Base-by-base conservation (phyloP, 352 stramenopile species). In the Phytopythium boreale region DNA sequence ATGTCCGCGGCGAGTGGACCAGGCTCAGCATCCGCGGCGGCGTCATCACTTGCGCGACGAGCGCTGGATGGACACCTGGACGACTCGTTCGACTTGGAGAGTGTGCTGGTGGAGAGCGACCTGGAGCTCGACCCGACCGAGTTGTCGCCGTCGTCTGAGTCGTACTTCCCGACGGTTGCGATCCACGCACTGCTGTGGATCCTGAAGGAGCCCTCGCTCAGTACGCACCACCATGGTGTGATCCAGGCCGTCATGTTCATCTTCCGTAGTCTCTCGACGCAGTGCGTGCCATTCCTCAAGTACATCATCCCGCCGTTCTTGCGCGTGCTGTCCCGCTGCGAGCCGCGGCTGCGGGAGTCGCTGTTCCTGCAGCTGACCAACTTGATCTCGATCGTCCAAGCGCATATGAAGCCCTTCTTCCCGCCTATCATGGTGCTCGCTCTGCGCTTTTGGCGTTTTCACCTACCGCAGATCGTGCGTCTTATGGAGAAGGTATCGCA, bases 201-300 rank as follows among this genome's bases (percentile, higher is more conserved):
- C 62, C 87, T 99, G 39, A 93, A 96, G 37, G 97, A 99, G 67
- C 84, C 92, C 15, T 98, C 93, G 12, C 78, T 99, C 12, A 93
- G 92, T 58, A 91, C 93, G 29, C 95, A 99, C 64, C 97, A 99
- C 70, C 88, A 97, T 27, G 86, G 97, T 62, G 96, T 98, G 24
- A 98, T 99, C 62, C 97, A 99, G 63, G 96, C 97, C 22, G 95
- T 99, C 31, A 99, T 99, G 86, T 98, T 98, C 60, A 99, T 99
- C 62, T 99, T 99, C 83, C 97, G 98, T 68, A 96, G 88, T 50
- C 76, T 99, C 1, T 97, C 94, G 4, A 80, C 95, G 2, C 89
- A 96, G 62, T 99, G 95, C 64, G 95, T 99, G 44, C 92, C 89
- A 8, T 99, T 99, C 68, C 82, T 99, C 24, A 93, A 96, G 62